Percentiles rank a stretch among this genome's conserved stretches.
phyloP scores from a whole-genome alignment of 768 basidiomycete species.

The Tulasnella sp. region DNA sequence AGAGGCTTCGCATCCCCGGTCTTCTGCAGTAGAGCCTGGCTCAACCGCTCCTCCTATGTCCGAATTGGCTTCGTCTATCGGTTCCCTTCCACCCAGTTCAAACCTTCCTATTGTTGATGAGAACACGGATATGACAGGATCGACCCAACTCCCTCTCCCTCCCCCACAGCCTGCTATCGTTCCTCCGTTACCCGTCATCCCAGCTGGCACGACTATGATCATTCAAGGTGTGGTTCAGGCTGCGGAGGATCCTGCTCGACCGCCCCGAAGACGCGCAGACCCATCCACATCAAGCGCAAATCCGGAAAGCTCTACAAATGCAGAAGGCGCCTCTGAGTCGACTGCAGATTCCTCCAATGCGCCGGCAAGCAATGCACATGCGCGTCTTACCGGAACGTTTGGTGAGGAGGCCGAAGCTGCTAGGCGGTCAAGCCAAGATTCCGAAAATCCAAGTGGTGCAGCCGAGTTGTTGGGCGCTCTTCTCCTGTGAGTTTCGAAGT shows the following conservation, averaged over 20 bases:
- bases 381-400: neutral
- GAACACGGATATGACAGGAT: neutral
- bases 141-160: neutral
- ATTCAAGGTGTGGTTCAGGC: constrained; percentile 20
- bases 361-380: neutral
- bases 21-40: neutral
- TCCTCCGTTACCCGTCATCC: constrained; percentile 17
- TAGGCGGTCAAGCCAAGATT: neutral
- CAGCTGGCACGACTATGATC: constrained; percentile 21
- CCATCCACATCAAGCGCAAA: neutral
- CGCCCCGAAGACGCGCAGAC: neutral
- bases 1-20: neutral
- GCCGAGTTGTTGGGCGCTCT: constrained; percentile 17
- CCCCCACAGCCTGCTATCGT: neutral
- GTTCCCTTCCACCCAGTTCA: neutral
- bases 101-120: neutral
- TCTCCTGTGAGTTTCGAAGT: constrained; percentile 4
- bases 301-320: neutral
- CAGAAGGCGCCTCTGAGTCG: neutral
- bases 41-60: neutral
- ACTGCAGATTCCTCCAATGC: neutral
- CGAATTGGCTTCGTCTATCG: neutral
- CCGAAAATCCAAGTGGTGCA: constrained; percentile 16
- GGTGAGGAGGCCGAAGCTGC: neutral
- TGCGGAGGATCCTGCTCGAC: neutral